phyloP scores from a whole-genome alignment of 2,329 filamentous ascomycete species.

The Leptoxyphium fumago region DNA sequence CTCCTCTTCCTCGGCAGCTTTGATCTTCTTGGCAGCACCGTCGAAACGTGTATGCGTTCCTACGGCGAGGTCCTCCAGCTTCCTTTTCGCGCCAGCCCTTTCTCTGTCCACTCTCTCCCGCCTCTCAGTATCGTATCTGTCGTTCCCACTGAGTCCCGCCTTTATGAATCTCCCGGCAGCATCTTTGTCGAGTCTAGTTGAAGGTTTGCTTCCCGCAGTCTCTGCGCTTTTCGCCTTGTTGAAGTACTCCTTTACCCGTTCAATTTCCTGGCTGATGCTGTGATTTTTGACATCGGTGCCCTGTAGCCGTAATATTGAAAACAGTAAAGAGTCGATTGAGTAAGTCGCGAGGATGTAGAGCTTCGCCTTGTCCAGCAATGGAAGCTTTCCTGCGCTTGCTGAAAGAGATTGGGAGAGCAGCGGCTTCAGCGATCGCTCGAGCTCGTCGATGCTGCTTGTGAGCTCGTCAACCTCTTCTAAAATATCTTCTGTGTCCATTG shows the following conservation, averaged over 20 bases:
- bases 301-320: slow-evolving; percentile 66
- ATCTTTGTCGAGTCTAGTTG: slow-evolving; percentile 51
- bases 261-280: slow-evolving; percentile 71
- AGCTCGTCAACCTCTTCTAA: slow-evolving; percentile 57
- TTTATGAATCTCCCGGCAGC: slow-evolving; percentile 73
- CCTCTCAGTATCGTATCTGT: slow-evolving; percentile 27
- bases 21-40: slow-evolving; percentile 19
- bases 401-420: slow-evolving; percentile 51
- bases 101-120: slow-evolving; percentile 23
- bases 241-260: slow-evolving; percentile 80
- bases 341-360: slow-evolving; percentile 81
- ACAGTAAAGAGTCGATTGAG: slow-evolving; percentile 77
- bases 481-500: slow-evolving; percentile 45
- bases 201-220: slow-evolving; percentile 41
- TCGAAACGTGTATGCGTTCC: slow-evolving; percentile 22
- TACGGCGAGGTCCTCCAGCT: slow-evolving; percentile 18
- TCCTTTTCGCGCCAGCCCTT: slow-evolving; percentile 20
- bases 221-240: slow-evolving; percentile 75
- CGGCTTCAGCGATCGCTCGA: slow-evolving; percentile 62
- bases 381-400: slow-evolving; percentile 60
- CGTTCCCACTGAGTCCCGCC: slow-evolving; percentile 50
- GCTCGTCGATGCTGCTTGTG: slow-evolving; percentile 54
- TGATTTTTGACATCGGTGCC: slow-evolving; percentile 72
- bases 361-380: slow-evolving; percentile 89
- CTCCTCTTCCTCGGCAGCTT: slow-evolving; percentile 11